phyloP scores from a whole-genome alignment of 2,329 filamentous ascomycete genomes.

The Sclerotinia trifoliorum region DNA sequence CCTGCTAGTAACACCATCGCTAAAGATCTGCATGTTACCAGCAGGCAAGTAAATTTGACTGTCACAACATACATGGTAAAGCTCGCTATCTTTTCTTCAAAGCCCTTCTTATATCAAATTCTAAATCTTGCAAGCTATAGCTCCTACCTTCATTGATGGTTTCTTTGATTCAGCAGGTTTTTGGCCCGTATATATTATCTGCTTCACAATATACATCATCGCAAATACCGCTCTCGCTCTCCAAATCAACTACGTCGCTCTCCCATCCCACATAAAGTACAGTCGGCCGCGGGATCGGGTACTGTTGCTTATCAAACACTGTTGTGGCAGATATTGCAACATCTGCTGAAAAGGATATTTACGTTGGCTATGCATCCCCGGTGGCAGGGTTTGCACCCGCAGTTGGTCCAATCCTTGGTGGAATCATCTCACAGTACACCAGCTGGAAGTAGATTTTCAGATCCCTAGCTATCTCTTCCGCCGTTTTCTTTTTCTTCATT shows the following conservation, averaged over 20 bases:
- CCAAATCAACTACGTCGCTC: constrained; percentile 48
- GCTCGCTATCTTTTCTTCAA: neutral
- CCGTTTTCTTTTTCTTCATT: constrained; percentile 28
- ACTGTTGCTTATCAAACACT: constrained; percentile 58
- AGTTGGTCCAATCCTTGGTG: constrained; percentile 34
- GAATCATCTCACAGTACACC: constrained; percentile 29
- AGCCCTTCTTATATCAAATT: neutral
- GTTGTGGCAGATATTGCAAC: constrained; percentile 64
- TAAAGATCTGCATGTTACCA: constrained; percentile 47
- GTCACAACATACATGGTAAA: constrained; percentile 43
- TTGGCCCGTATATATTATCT: constrained; percentile 53
- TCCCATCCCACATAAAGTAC: constrained; percentile 49
- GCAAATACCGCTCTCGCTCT: constrained; percentile 55
- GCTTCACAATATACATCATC: constrained; percentile 53
- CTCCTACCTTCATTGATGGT: constrained; percentile 56
- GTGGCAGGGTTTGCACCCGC: constrained; percentile 50
- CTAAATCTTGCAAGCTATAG: constrained; percentile 56
- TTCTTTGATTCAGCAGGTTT: constrained; percentile 55
- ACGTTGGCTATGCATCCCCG: constrained; percentile 63
- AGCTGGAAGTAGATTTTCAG: constrained; percentile 51
- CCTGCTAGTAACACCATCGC: constrained; percentile 52
- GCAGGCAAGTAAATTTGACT: constrained; percentile 42
- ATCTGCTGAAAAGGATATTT: constrained; percentile 59
- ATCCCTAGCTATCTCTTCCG: constrained; percentile 38
- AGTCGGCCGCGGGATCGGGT: constrained; percentile 57